A percentile compares a stretch with the other conserved stretches of the same genome.
These are phyloP conservation scores for Candida ponderosae DNA, from an alignment of 805 yeast species.

Conservation along the genomic window DNA sequence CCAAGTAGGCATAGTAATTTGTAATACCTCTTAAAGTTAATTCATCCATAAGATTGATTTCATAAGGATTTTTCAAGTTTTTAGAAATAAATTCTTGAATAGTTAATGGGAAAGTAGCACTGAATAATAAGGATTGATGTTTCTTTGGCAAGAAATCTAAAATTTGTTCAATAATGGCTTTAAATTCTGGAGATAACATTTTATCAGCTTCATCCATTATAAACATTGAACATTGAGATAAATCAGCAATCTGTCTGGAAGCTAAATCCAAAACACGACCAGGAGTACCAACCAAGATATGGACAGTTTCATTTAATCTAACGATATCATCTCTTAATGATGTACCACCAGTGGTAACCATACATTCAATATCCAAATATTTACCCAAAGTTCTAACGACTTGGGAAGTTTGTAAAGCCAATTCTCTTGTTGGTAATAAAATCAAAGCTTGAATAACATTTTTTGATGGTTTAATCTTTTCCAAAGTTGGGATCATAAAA, in stretches of 20 bases:
- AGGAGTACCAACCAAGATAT: slow-evolving; percentile 93
- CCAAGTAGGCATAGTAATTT: slow-evolving; percentile 97
- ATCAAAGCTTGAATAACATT: slow-evolving; percentile 87
- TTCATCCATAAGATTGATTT: slow-evolving; percentile 96
- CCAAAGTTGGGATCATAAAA: slow-evolving; percentile 87
- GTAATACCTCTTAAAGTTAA: slow-evolving; percentile 93
- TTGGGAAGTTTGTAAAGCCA: slow-evolving; percentile 95
- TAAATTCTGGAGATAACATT: slow-evolving; percentile 87
- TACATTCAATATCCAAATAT: slow-evolving; percentile 84
- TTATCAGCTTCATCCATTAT: slow-evolving; percentile 99
- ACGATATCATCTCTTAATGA: slow-evolving; percentile 87
- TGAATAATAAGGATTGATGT: slow-evolving; percentile 80
- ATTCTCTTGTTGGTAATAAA: slow-evolving; percentile 94
- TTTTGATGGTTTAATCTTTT: slow-evolving; percentile 76
- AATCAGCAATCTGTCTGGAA: slow-evolving; percentile 77
- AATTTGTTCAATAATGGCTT: slow-evolving; percentile 79
- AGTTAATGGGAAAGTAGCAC: slow-evolving; percentile 94
- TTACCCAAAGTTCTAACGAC: slow-evolving; percentile 94
- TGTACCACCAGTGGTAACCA: slow-evolving; percentile 99
- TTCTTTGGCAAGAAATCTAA: slow-evolving; percentile 70
- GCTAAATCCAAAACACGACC: slow-evolving; percentile 96
- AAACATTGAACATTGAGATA: slow-evolving; percentile 78
- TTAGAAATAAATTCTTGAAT: slow-evolving; percentile 90
- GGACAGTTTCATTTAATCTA: slow-evolving; percentile 89
- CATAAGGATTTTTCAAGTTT: slow-evolving; percentile 86